Conservation (phyloP, 495 filamentous ascomycete species). For the Neurospora cerealis region DNA sequence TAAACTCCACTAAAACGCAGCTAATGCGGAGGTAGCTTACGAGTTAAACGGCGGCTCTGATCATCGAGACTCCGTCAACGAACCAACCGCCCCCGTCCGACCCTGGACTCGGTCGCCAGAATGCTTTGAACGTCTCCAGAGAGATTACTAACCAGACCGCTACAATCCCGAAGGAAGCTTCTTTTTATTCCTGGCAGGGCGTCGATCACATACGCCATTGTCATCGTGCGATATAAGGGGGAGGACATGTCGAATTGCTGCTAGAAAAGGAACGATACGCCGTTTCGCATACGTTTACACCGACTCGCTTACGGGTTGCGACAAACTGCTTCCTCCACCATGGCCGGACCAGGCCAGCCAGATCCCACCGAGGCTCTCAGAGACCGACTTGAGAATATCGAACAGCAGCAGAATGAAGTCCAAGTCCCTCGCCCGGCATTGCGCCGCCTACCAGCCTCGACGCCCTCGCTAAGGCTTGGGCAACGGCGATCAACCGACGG, state of each 20-base stretch:
- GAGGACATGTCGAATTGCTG: not conserved
- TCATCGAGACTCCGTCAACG: not conserved
- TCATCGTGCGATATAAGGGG: not conserved
- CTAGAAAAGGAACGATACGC: not conserved
- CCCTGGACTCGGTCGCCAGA: not conserved
- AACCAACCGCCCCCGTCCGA: not conserved
- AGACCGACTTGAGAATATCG: constrained; percentile 16
- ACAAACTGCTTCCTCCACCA: not conserved
- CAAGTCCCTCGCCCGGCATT: not conserved
- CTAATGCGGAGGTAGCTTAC: not conserved
- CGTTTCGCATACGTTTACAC: not conserved
- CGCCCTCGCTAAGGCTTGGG: not conserved
- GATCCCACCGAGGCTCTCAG: constrained; percentile 9
- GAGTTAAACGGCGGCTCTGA: not conserved
- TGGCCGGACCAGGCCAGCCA: constrained; percentile 1
- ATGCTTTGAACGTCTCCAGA: not conserved
- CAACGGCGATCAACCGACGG: not conserved
- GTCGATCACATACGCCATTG: not conserved
- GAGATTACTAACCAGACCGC: not conserved
- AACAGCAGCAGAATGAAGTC: constrained; percentile 11
- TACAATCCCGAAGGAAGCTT: not conserved
- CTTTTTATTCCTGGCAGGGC: not conserved
- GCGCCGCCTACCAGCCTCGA: not conserved
- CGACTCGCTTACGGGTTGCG: not conserved
- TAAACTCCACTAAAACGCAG: not conserved